Conservation (phyloP, 176 grass and related monocot genomes). For the Poa annua region DNA sequence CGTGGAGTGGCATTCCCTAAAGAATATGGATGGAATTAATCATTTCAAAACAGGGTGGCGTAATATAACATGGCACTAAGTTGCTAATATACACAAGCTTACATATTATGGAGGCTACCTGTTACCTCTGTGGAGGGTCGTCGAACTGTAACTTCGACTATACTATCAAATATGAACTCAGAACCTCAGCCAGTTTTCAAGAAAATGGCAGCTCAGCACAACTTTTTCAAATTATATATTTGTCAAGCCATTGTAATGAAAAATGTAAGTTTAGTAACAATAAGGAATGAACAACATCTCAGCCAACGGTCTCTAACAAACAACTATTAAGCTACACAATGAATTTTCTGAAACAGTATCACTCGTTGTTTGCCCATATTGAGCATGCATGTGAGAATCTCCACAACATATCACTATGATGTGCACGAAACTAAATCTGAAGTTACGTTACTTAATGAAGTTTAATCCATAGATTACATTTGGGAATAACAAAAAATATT, state of each 20-base stretch:
- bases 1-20: neutral
- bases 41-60: neutral
- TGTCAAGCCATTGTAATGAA: neutral
- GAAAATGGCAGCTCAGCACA: neutral
- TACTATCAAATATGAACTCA: neutral
- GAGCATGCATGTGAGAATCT: neutral
- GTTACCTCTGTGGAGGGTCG: neutral
- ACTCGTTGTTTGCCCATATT: neutral
- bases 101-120: neutral
- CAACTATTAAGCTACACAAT: neutral
- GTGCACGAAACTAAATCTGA: slow-evolving; percentile 15
- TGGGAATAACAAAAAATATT: slow-evolving; percentile 18
- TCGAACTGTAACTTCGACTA: neutral
- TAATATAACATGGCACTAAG: slow-evolving; percentile 8
- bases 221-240: slow-evolving; percentile 17
- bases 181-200: neutral
- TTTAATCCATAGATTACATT: slow-evolving; percentile 10
- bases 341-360: neutral
- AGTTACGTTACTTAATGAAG: neutral
- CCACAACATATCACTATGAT: slow-evolving; percentile 19
- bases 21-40: slow-evolving; percentile 16
- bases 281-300: slow-evolving; percentile 27
- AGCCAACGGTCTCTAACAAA: neutral
- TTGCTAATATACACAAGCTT: slow-evolving; percentile 13
- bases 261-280: slow-evolving; percentile 12